Evolutionary conservation across 139 green algal species (phyloP), one percentile per base, ranked within the genome.

Genomic region (Dunaliella primolecta): DNA sequence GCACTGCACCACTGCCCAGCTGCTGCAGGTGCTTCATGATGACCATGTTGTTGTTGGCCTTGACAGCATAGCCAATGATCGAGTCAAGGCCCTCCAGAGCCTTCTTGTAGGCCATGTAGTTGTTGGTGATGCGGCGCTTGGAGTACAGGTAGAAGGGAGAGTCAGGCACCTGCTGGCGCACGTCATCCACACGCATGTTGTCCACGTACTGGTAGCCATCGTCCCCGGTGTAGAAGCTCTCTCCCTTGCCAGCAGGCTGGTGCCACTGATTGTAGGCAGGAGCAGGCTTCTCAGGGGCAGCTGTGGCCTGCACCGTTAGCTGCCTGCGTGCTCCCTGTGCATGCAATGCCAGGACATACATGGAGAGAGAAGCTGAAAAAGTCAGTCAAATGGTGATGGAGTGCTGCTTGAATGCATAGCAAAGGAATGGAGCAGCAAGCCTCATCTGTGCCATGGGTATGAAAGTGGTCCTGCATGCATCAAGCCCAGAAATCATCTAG

Each of bases 1-100:
- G 93, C 84, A 99, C 97, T 0, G 96, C 96, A 30, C 96, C 95
- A 81, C 85, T 86, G 77, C 92, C 92, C 37, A 91, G 85, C 37
- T 86, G 75, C 64, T 87, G 84, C 75, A 98, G 91, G 84, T 96
- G 91, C 88, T 95, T 89, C 91, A 98, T 92, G 84, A 99, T 95
- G 35, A 92, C 88, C 30, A 99, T 82, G 91, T 99, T 99, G 93
- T 99, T 99, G 93, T 99, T 99, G 71, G 96, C 87, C 91, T 99
- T 99, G 71, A 99, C 92, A 0, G 97, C 97, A 84, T 99, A 99
- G 36, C 97, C 96, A 36, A 99, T 95, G 85, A 99, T 96, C 38
- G 87, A 93, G 72, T 95, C 88, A 55, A 99, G 86, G 15, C 94
- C 97, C 81, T 94, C 81, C 64, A 99, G 89, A 7, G 97, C 97